These are phyloP conservation scores for Pseudogymnoascus sp. DNA, from an alignment of 2,329 filamentous ascomycete genomes.

Conservation along the genomic window DNA sequence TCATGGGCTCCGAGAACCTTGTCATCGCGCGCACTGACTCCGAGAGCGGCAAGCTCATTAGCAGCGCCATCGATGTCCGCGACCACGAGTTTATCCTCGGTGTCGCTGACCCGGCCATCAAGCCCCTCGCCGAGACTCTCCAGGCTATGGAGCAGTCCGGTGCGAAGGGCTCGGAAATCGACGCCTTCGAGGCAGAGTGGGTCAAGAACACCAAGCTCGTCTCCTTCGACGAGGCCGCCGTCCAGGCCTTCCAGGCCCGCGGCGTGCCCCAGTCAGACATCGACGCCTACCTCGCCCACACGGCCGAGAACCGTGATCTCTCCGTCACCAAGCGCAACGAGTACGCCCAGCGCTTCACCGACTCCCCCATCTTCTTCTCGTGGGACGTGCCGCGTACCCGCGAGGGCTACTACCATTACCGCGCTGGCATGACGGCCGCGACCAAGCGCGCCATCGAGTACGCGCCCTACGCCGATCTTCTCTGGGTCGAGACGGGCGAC, in stretches of 20 bases:
- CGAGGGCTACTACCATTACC: constrained; percentile 90
- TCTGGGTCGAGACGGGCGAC: constrained; percentile 95
- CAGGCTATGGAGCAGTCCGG: constrained; percentile 83
- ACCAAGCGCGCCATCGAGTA: constrained; percentile 91
- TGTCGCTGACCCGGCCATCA: constrained; percentile 62
- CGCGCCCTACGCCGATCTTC: constrained; percentile 82
- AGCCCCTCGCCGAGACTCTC: constrained; percentile 78
- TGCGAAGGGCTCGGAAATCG: constrained; percentile 69
- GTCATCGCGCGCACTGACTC: constrained; percentile 93
- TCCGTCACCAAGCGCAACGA: constrained; percentile 70
- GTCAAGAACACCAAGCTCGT: constrained; percentile 77
- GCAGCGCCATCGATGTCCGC: constrained; percentile 82
- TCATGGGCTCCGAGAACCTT: constrained; percentile 93
- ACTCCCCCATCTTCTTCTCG: constrained; percentile 64
- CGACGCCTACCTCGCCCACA: constrained; percentile 56
- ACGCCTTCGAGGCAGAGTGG: constrained; percentile 79
- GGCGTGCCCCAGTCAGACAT: constrained; percentile 56
- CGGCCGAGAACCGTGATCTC: constrained; percentile 58
- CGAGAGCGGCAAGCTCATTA: constrained; percentile 84
- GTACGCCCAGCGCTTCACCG: constrained; percentile 59
- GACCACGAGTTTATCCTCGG: constrained; percentile 97
- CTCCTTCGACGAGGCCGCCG: constrained; percentile 85
- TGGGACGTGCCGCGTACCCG: constrained; percentile 90
- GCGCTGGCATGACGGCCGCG: constrained; percentile 72
- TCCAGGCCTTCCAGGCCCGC: constrained; percentile 61